These are phyloP conservation scores for Ceriops zippeliana DNA, from an alignment of 345 rosid genomes.

Conservation along the genomic window DNA sequence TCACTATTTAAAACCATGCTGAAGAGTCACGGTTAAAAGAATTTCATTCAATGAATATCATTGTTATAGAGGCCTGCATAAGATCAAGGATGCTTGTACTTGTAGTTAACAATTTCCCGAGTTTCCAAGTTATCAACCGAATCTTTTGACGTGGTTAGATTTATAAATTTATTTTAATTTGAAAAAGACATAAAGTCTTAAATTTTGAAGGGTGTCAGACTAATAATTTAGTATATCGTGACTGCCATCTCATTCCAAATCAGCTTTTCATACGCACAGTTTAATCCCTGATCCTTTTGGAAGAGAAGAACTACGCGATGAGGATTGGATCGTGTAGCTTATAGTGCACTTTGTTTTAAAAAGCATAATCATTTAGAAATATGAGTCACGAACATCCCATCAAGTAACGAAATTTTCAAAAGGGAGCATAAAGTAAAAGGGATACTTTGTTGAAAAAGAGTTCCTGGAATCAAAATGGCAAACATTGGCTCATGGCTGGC, in stretches of 20 bases:
- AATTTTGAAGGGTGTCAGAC: constrained; percentile 18
- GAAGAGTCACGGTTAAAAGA: too few relatives aligned
- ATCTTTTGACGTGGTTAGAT: constrained; percentile 42
- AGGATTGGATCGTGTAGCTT: not conserved
- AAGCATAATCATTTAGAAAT: not conserved
- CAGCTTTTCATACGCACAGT: constrained; percentile 12
- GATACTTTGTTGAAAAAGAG: constrained; percentile 12
- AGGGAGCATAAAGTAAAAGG: not conserved
- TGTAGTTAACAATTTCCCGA: constrained; percentile 71
- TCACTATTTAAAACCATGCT: too few relatives aligned
- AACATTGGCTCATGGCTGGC: not conserved
- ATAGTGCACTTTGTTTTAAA: not conserved
- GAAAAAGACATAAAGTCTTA: constrained; percentile 47
- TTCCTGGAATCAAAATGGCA: not conserved
- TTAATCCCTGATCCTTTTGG: too few relatives aligned
- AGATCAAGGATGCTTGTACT: constrained; percentile 52
- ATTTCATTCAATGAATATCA: too few relatives aligned
- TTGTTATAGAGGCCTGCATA: constrained; percentile 4
- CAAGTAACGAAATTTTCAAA: constrained; percentile 16
- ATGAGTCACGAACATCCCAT: constrained; percentile 20
- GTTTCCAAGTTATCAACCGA: constrained; percentile 57
- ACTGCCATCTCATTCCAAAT: constrained; percentile 21
- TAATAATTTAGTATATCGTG: constrained; percentile 25
- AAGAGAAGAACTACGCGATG: too few relatives aligned
- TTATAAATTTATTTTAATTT: not conserved